These are phyloP conservation scores for Yarrowia hollandica DNA, from an alignment of 805 yeast genomes.

Conservation along the genomic window DNA sequence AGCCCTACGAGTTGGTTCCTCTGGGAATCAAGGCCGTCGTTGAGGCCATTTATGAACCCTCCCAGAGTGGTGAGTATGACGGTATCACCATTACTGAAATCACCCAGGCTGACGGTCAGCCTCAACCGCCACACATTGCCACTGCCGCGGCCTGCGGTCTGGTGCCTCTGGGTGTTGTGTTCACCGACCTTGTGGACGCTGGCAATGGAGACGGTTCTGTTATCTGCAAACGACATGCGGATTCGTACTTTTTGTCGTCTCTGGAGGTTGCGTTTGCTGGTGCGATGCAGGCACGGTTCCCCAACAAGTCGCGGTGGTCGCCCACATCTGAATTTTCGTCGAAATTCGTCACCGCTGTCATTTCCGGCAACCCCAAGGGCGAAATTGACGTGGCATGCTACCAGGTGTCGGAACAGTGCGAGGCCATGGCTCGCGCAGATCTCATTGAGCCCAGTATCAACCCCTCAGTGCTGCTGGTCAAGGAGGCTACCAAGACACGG, in stretches of 20 bases:
- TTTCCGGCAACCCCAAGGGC: slow-evolving; percentile 83
- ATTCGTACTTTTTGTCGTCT: slow-evolving; percentile 86
- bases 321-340: slow-evolving; percentile 71
- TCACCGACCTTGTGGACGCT: slow-evolving; percentile 86
- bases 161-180: slow-evolving; percentile 74
- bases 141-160: slow-evolving; percentile 63
- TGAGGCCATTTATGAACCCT: slow-evolving; percentile 90
- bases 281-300: slow-evolving; percentile 63
- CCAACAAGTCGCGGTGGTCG: slow-evolving; percentile 64
- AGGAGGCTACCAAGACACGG: slow-evolving; percentile 66
- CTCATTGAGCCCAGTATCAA: slow-evolving; percentile 84
- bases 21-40: slow-evolving; percentile 92
- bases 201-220: slow-evolving; percentile 88
- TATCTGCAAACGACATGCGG: slow-evolving; percentile 87
- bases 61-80: slow-evolving; percentile 82
- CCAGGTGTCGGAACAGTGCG: slow-evolving; percentile 86
- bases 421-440: slow-evolving; percentile 83
- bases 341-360: slow-evolving; percentile 88
- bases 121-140: slow-evolving; percentile 45
- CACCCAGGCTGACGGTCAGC: slow-evolving; percentile 42
- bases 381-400: slow-evolving; percentile 89
- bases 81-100: slow-evolving; percentile 71
- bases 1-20: slow-evolving; percentile 77
- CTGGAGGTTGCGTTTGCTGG: slow-evolving; percentile 85
- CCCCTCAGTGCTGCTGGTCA: slow-evolving; percentile 81